A percentile compares a stretch with the other conserved stretches of the same genome.
phyloP scores from a whole-genome alignment of 164 flowering plant genomes.

The Umbilicus rupestris region DNA sequence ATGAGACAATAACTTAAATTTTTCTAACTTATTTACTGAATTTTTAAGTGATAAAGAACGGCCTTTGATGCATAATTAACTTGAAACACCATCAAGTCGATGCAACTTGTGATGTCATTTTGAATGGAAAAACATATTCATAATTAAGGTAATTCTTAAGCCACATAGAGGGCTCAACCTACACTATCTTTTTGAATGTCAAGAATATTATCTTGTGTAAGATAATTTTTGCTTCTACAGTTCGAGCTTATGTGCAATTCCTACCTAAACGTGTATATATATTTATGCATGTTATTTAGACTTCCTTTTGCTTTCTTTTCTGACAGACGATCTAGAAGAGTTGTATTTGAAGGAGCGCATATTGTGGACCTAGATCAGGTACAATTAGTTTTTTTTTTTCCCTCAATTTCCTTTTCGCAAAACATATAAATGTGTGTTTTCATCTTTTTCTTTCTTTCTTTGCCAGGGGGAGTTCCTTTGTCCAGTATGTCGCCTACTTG shows the following conservation, averaged over 20 bases:
- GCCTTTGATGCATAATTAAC: neutral
- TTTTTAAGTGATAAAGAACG: too few relatives aligned
- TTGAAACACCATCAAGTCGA: neutral
- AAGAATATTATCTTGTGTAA: neutral
- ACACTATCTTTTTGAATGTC: neutral
- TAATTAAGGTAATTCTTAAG: neutral
- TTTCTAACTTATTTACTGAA: too few relatives aligned
- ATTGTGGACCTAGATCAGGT: slow-evolving; percentile 91
- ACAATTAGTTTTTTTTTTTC: slow-evolving; percentile 3
- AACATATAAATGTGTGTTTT: neutral
- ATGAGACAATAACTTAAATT: too few relatives aligned
- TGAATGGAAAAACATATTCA: neutral
- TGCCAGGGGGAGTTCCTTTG: slow-evolving; percentile 87
- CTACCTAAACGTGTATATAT: neutral
- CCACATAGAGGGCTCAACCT: neutral
- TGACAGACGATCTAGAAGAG: slow-evolving; percentile 56
- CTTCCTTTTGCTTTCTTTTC: slow-evolving; percentile 2
- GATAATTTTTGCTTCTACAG: neutral
- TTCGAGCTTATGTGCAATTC: neutral
- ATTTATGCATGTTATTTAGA: neutral
- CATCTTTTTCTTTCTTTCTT: slow-evolving; percentile 7
- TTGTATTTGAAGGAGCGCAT: slow-evolving; percentile 76
- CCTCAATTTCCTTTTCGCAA: neutral
- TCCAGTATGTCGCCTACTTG: slow-evolving; percentile 87
- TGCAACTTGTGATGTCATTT: neutral